phyloP scores from a whole-genome alignment of 2,329 filamentous ascomycete species.

The Diaporthe velutina region DNA sequence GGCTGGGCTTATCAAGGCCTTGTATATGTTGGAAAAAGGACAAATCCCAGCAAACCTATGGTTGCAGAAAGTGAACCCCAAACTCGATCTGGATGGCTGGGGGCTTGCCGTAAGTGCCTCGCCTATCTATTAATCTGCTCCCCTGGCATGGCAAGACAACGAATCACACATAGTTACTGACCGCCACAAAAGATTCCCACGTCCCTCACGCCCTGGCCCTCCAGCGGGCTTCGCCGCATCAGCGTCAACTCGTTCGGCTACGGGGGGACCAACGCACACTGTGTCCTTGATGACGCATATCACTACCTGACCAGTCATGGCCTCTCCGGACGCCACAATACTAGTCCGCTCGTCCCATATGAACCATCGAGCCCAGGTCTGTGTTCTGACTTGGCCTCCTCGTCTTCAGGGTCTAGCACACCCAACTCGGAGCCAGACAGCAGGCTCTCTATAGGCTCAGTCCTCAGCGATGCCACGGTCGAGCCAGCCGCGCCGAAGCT shows the following conservation, averaged over 20 bases:
- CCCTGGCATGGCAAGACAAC: not conserved
- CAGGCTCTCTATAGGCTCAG: not conserved
- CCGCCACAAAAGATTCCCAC: conserved; percentile 11
- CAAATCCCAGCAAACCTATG: conserved; percentile 55
- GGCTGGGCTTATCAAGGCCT: conserved; percentile 56
- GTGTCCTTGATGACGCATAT: conserved; percentile 18
- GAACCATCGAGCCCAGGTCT: not conserved
- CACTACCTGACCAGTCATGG: conserved; percentile 3
- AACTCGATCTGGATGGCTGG: conserved; percentile 35
- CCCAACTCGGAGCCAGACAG: not conserved
- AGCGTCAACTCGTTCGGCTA: conserved; percentile 65
- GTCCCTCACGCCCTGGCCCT: conserved; percentile 2
- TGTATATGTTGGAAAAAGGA: conserved; percentile 52
- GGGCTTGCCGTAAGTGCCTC: conserved; percentile 36
- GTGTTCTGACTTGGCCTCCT: not conserved
- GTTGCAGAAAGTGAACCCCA: conserved; percentile 46
- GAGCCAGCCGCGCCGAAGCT: conserved; percentile 6
- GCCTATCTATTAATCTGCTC: not conserved
- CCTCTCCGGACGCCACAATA: conserved; percentile 24
- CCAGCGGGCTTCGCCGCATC: conserved; percentile 44
- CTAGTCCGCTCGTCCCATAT: not conserved
- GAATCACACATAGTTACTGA: not conserved
- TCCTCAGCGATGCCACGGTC: not conserved
- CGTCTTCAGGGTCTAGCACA: not conserved
- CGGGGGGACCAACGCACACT: conserved; percentile 60